phyloP scores from a whole-genome alignment of 2,329 filamentous ascomycete genomes.

The Colletotrichum musae region DNA sequence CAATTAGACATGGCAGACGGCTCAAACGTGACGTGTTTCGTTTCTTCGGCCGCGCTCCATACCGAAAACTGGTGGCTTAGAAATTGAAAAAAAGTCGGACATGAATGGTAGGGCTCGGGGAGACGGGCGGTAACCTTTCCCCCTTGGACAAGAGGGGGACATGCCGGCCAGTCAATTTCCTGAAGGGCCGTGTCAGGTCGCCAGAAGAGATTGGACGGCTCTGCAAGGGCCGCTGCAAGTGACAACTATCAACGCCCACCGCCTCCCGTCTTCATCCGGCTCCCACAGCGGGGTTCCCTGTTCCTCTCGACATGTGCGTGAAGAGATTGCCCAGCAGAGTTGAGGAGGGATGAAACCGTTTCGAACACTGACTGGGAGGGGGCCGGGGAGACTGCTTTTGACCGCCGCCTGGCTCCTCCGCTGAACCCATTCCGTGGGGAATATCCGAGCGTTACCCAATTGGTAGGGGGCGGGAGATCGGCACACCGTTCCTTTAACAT shows the following conservation, averaged over 20 bases:
- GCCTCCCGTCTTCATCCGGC: neutral
- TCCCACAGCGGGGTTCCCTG: neutral
- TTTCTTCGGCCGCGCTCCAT: constrained; percentile 35
- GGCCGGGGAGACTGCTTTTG: neutral
- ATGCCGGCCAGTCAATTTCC: neutral
- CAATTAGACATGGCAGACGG: constrained; percentile 10
- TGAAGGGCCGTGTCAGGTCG: constrained; percentile 1
- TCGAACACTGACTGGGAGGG: constrained; percentile 11
- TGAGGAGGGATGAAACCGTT: constrained; percentile 37
- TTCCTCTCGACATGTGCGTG: no score
- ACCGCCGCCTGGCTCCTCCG: neutral
- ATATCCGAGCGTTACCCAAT: constrained; percentile 6
- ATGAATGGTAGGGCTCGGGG: neutral
- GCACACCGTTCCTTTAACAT: neutral
- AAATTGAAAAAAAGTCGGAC: constrained; percentile 12
- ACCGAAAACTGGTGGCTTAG: constrained; percentile 33
- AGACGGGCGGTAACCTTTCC: neutral
- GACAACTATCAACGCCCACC: neutral
- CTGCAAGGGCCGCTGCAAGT: neutral
- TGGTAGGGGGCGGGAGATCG: constrained; percentile 25
- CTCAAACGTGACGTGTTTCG: constrained; percentile 40
- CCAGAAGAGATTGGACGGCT: constrained; percentile 9
- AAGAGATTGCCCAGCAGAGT: neutral
- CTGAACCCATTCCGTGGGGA: neutral
- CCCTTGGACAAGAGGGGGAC: neutral